A percentile compares a stretch with the other conserved stretches of the same genome.
Evolutionary conservation across 768 basidiomycete genomes (phyloP).

Genomic region (Trametes sanguinea): DNA sequence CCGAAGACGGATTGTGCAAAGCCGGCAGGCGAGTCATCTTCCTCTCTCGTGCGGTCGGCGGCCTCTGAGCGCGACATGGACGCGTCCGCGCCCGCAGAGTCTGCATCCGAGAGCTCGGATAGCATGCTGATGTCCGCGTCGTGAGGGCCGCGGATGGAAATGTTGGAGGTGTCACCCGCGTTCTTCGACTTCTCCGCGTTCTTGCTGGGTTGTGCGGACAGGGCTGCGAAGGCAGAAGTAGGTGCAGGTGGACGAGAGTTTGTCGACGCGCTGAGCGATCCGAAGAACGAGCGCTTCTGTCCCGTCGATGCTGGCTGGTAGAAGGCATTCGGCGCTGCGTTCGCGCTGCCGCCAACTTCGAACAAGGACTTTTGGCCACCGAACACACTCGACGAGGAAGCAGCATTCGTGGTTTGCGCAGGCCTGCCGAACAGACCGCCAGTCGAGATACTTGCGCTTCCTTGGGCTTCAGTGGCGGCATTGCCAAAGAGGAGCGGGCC

Average conservation of each 20-base stretch:
- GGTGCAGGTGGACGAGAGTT: slow-evolving; percentile 4
- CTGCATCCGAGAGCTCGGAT: slow-evolving; percentile 17
- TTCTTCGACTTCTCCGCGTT: not conserved
- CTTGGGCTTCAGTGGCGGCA: not conserved
- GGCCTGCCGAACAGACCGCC: not conserved
- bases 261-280: slow-evolving; percentile 6
- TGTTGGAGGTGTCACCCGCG: slow-evolving; percentile 5
- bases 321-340: slow-evolving; percentile 63
- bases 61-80: slow-evolving; percentile 13
- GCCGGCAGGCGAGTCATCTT: slow-evolving; percentile 24
- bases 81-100: slow-evolving; percentile 9
- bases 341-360: slow-evolving; percentile 49
- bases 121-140: slow-evolving; percentile 23
- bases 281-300: slow-evolving; percentile 20
- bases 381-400: not conserved
- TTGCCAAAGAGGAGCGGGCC: slow-evolving; percentile 20
- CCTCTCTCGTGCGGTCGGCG: slow-evolving; percentile 26
- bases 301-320: slow-evolving; percentile 51
- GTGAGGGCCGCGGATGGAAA: slow-evolving; percentile 10
- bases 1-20: slow-evolving; percentile 36
- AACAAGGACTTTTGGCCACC: slow-evolving; percentile 35
- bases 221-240: slow-evolving; percentile 8
- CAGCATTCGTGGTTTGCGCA: not conserved
- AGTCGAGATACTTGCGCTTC: not conserved
- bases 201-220: not conserved